Evolutionary conservation across 129 eudicot genomes (phyloP).

Genomic region (carrot (Daucus carota)): DNA sequence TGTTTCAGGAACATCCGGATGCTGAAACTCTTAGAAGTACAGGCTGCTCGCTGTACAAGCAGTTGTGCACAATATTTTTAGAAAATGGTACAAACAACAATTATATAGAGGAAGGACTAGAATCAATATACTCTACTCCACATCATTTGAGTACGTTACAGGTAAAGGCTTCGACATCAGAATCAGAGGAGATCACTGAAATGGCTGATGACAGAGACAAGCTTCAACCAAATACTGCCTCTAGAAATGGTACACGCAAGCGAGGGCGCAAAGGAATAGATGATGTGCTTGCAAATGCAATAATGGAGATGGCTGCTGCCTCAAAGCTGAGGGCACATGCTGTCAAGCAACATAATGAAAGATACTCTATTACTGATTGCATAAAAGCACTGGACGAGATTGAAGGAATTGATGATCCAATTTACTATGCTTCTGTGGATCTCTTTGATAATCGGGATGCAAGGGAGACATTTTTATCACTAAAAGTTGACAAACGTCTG

Average conservation of each 20-base stretch:
- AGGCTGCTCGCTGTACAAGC: slow-evolving; percentile 44
- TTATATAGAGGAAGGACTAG: slow-evolving; percentile 14
- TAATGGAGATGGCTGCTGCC: slow-evolving; percentile 51
- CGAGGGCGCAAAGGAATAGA: slow-evolving; percentile 43
- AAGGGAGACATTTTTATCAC: slow-evolving; percentile 50
- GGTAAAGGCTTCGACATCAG: slow-evolving; percentile 26
- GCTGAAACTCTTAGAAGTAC: slow-evolving; percentile 36
- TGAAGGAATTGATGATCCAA: slow-evolving; percentile 28
- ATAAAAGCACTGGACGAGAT: slow-evolving; percentile 32
- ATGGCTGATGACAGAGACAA: slow-evolving; percentile 19
- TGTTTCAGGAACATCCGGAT: slow-evolving; percentile 55
- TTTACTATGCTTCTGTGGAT: slow-evolving; percentile 45
- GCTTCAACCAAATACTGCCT: background rate
- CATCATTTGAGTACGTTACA: slow-evolving; percentile 4
- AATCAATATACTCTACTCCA: slow-evolving; percentile 10
- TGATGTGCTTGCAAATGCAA: slow-evolving; percentile 35
- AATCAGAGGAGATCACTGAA: slow-evolving; percentile 28
- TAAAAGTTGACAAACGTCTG: slow-evolving; percentile 40
- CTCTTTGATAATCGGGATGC: slow-evolving; percentile 35
- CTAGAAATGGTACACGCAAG: slow-evolving; percentile 20
- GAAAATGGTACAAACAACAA: slow-evolving; percentile 16
- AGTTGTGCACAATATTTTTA: slow-evolving; percentile 34
- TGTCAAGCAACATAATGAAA: slow-evolving; percentile 22
- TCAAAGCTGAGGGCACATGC: slow-evolving; percentile 41
- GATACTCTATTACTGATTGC: slow-evolving; percentile 33